Conservation (phyloP, 768 basidiomycete genomes). For the Mrakia gelida region DNA sequence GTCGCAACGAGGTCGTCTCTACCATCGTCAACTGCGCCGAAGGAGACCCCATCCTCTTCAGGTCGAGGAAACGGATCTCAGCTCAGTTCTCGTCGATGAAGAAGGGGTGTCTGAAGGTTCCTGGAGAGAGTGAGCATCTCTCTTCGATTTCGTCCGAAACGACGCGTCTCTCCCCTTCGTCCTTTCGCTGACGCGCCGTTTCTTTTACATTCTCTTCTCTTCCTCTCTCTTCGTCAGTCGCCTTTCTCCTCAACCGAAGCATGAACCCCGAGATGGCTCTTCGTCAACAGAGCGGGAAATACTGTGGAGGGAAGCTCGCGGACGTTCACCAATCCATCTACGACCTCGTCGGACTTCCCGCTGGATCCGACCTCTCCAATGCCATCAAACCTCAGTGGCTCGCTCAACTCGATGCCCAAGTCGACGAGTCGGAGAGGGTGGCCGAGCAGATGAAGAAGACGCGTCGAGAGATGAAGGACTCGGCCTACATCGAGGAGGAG, state of each 20-base stretch:
- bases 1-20: background rate
- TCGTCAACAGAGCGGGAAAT: background rate
- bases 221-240: background rate
- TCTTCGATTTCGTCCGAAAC: background rate
- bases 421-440: background rate
- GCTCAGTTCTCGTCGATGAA: background rate
- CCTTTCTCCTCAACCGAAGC: background rate
- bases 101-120: background rate
- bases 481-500: background rate
- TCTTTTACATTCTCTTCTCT: background rate
- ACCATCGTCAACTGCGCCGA: background rate
- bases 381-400: background rate
- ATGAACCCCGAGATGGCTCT: background rate
- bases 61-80: background rate
- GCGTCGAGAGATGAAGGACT: background rate
- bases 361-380: background rate
- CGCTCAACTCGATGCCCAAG: background rate
- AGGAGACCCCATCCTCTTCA: background rate
- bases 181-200: background rate
- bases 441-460: background rate
- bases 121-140: background rate
- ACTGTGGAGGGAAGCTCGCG: background rate
- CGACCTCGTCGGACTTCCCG: background rate
- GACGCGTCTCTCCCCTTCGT: background rate
- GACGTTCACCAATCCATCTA: background rate